Percentiles rank a stretch among this genome's conserved stretches.
These are phyloP conservation scores for Leccinum disarticulatum DNA, from an alignment of 768 basidiomycete genomes.

Conservation along the genomic window DNA sequence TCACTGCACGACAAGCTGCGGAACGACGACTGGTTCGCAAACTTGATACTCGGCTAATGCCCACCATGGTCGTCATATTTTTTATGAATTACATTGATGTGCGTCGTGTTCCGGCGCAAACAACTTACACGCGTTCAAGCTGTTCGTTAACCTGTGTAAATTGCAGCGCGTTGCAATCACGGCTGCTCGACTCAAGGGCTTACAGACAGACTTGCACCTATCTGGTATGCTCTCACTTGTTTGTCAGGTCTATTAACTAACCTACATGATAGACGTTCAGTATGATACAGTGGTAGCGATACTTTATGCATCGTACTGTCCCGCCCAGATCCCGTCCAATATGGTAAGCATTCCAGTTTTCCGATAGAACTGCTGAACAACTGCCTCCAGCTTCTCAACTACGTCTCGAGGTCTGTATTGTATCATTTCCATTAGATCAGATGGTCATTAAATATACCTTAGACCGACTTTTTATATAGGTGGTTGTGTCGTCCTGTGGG, in stretches of 20 bases:
- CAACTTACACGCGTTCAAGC: background rate
- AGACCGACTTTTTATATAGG: background rate
- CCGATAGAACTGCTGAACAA: background rate
- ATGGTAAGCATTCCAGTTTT: background rate
- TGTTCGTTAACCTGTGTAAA: background rate
- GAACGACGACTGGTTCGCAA: constrained; percentile 1
- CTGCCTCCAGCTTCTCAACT: background rate
- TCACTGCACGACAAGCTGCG: background rate
- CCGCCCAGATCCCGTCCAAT: background rate
- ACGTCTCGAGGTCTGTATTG: background rate
- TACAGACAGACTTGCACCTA: background rate
- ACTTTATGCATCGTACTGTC: constrained; percentile 1
- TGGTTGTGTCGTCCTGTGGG: background rate
- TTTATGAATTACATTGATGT: constrained; percentile 6
- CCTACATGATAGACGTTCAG: background rate
- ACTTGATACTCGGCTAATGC: background rate
- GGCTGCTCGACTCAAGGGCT: constrained; percentile 1
- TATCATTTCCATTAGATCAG: background rate
- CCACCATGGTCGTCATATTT: background rate
- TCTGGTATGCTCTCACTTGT: background rate
- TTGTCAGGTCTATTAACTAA: background rate
- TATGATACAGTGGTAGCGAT: constrained; percentile 1
- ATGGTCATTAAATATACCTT: background rate
- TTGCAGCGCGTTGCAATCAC: constrained; percentile 1
- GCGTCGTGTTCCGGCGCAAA: background rate